phyloP scores from a whole-genome alignment of 371 early-diverging fungal genomes.

The Syncephalis plumigaleata region DNA sequence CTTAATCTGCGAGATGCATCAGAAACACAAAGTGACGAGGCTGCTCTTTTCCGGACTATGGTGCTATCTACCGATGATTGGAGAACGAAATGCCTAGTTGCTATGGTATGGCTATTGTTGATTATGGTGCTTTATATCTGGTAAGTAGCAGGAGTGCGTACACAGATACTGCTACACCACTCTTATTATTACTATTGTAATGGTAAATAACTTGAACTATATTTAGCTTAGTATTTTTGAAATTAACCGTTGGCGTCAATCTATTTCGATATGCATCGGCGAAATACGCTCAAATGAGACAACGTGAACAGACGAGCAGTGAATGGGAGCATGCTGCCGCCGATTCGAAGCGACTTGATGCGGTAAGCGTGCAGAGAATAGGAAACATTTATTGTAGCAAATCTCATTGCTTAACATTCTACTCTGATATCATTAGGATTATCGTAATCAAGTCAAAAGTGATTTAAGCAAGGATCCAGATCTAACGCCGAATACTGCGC shows the following conservation, averaged over 20 bases:
- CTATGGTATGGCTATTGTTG: conserved; percentile 1
- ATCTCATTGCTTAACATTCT: not conserved
- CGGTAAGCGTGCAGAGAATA: too few relatives aligned
- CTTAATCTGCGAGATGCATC: not conserved
- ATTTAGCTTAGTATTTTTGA: conserved; percentile 35
- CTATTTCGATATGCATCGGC: conserved; percentile 49
- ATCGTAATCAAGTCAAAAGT: conserved; percentile 1
- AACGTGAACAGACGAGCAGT: conserved; percentile 19
- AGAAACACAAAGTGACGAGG: not conserved
- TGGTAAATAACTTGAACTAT: not conserved
- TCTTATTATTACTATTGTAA: too few relatives aligned
- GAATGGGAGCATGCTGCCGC: not conserved
- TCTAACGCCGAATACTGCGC: not conserved
- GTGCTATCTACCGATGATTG: not conserved
- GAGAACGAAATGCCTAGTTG: not conserved
- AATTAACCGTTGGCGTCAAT: conserved; percentile 52
- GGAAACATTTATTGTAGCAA: not conserved
- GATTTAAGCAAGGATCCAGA: conserved; percentile 5
- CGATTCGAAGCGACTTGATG: not conserved
- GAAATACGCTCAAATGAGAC: conserved; percentile 35
- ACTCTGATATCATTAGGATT: not conserved
- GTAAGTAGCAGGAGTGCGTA: not conserved
- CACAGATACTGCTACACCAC: too few relatives aligned
- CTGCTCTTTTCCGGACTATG: not conserved
- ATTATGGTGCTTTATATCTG: conserved; percentile 10